Base-by-base conservation (phyloP, 805 yeast species). In the Nakazawaea ambrosiae region DNA sequence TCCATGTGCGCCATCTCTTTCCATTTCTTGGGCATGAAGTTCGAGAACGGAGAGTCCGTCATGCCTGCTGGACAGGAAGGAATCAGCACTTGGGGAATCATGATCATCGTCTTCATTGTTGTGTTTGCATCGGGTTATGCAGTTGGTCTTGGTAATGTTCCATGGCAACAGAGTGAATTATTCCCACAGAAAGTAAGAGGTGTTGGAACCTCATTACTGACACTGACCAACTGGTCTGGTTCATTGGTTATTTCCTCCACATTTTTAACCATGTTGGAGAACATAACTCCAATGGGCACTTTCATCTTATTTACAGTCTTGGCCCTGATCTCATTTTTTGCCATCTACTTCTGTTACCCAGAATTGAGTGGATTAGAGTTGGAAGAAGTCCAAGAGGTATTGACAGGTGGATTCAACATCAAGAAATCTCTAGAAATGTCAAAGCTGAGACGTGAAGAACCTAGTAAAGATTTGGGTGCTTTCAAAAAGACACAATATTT, bases 111-210 rank as follows among this genome's bases (percentile, higher is more conserved):
- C 27, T 79, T 86, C 37, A 88, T 89, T 85, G 86, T 90, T 45
- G 57, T 77, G 28, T 92, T 68, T 54, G 96, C 89, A 31, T 96
- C 95, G 3, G 78, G 81, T 37, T 90, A 89, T 56, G 96, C 97
- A 33, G 66, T 86, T 47, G 97, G 97, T 48, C 84, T 89, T 48
- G 98, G 98, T 63, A 89, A 90, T 58, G 92, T 87, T 39, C 97
- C 97, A 40, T 90, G 98, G 98, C 96, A 90, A 56, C 97, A 92
- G 55, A 82, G 90, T 40, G 98, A 90, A 61, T 66, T 90, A 53
- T 88, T 92, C 65, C 92, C 97, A 25, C 95, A 89, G 68, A 75
- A 79, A 44, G 96, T 90, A 24, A 78, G 98, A 57, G 95, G 96
- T 42, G 70, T 87, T 33, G 97, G 97, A 43, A 79, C 88, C 8